phyloP scores from a whole-genome alignment of 805 yeast species.

The Yamadazyma scolyti region DNA sequence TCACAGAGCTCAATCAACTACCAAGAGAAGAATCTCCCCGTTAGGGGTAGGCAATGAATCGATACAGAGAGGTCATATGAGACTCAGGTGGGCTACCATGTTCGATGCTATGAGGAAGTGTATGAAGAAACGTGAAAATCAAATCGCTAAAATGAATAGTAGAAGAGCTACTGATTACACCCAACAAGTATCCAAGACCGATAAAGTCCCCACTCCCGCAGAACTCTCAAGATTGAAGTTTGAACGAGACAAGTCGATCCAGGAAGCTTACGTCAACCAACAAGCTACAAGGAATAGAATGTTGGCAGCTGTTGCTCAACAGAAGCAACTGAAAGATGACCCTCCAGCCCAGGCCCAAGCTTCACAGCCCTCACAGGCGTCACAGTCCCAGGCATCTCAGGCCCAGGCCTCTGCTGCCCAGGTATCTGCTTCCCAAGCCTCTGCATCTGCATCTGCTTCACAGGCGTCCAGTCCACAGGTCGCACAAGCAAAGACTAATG shows the following conservation, averaged over 20 bases:
- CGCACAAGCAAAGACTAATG: too few relatives aligned
- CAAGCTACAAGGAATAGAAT: slow-evolving; percentile 39
- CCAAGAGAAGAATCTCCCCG: slow-evolving; percentile 86
- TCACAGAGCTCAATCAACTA: slow-evolving; percentile 80
- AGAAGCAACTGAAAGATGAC: slow-evolving; percentile 14
- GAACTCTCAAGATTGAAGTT: slow-evolving; percentile 79
- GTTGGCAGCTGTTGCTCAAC: slow-evolving; percentile 41
- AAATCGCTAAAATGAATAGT: slow-evolving; percentile 31
- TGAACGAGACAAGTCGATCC: slow-evolving; percentile 82
- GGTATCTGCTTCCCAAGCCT: too few relatives aligned
- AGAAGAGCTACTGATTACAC: slow-evolving; percentile 14
- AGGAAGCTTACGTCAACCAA: slow-evolving; percentile 62
- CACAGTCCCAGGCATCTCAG: neutral
- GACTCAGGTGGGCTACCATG: slow-evolving; percentile 94
- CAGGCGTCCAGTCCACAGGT: neutral
- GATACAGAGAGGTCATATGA: slow-evolving; percentile 86
- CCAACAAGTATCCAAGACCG: slow-evolving; percentile 19
- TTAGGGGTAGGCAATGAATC: slow-evolving; percentile 92
- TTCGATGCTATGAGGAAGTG: slow-evolving; percentile 91
- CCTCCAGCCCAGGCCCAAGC: slow-evolving; percentile 1
- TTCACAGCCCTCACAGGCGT: too few relatives aligned
- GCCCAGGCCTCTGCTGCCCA: too few relatives aligned
- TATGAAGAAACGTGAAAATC: slow-evolving; percentile 83
- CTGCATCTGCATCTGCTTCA: neutral
- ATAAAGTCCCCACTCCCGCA: slow-evolving; percentile 65